phyloP scores from a whole-genome alignment of 2,329 filamentous ascomycete genomes.

The Epicoccum sorghinum region DNA sequence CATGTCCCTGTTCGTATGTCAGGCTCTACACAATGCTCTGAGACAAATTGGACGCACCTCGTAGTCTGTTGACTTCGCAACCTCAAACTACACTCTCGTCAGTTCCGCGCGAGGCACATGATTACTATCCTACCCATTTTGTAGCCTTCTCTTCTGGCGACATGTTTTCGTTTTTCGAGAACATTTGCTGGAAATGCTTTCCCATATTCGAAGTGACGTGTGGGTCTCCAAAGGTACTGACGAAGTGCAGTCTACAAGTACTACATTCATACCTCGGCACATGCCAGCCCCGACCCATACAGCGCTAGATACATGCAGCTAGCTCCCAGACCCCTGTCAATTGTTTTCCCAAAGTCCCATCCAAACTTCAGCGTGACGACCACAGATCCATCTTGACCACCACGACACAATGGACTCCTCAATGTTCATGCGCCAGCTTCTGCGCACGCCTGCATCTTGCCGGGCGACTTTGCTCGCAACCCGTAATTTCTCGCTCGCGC shows the following conservation, averaged over 20 bases:
- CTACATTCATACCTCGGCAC: conserved; percentile 18
- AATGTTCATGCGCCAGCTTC: conserved; percentile 33
- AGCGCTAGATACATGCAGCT: neutral
- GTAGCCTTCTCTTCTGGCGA: conserved; percentile 30
- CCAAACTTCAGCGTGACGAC: neutral
- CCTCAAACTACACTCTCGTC: conserved; percentile 26
- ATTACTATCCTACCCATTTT: conserved; percentile 17
- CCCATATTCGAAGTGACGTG: neutral
- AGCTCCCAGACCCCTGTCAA: conserved; percentile 7
- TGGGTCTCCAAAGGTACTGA: neutral
- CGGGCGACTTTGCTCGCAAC: conserved; percentile 21
- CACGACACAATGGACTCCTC: conserved; percentile 32
- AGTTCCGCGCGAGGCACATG: neutral
- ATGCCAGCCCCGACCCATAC: neutral
- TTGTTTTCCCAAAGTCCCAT: conserved; percentile 5
- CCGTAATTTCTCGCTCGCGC: conserved; percentile 31
- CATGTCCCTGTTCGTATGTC: conserved; percentile 37
- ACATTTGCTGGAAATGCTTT: conserved; percentile 9
- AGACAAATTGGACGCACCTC: conserved; percentile 22
- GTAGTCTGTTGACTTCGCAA: conserved; percentile 28
- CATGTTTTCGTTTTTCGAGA: conserved; percentile 7
- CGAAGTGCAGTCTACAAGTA: conserved; percentile 7
- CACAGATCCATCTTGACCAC: conserved; percentile 1
- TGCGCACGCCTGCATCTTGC: conserved; percentile 31
- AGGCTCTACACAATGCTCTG: neutral